These are phyloP conservation scores for Chenopodium formosanum DNA, from an alignment of 148 eudicot species.

Conservation along the genomic window DNA sequence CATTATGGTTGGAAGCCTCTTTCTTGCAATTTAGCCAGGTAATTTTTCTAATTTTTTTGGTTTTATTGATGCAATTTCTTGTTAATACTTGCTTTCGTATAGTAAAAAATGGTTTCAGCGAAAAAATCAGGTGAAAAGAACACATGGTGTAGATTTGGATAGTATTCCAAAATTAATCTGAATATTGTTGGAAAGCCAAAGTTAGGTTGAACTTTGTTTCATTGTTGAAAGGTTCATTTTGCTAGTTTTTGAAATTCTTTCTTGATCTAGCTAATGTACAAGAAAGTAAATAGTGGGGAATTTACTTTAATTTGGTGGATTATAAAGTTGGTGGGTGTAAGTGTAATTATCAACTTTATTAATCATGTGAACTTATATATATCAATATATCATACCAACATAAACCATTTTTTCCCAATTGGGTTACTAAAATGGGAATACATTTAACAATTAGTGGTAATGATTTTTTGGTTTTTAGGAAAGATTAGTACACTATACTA, in stretches of 20 bases:
- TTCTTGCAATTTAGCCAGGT: slow-evolving; percentile 54
- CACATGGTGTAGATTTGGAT: too few species aligned
- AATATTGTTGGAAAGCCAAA: too few species aligned
- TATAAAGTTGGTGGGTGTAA: background rate
- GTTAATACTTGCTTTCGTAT: too few species aligned
- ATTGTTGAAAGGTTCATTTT: slow-evolving; percentile 2
- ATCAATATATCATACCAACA: background rate
- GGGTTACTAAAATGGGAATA: background rate
- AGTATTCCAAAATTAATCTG: too few species aligned
- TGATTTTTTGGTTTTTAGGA: too few species aligned
- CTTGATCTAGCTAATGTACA: slow-evolving; percentile 18
- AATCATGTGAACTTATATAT: background rate
- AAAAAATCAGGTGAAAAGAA: too few species aligned
- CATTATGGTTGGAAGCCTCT: slow-evolving; percentile 52
- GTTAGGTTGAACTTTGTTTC: background rate
- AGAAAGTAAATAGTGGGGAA: background rate
- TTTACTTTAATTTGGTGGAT: background rate
- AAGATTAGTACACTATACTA: too few species aligned
- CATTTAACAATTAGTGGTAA: too few species aligned
- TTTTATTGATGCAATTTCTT: background rate
- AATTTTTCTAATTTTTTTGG: background rate
- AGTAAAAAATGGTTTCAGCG: too few species aligned
- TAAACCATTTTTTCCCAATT: background rate
- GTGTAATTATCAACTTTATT: background rate
- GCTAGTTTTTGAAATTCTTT: slow-evolving; percentile 4